A percentile compares a stretch with the other conserved stretches of the same genome.
These are phyloP conservation scores for Tricharina praecox DNA, from an alignment of 495 filamentous ascomycete species.

Conservation along the genomic window DNA sequence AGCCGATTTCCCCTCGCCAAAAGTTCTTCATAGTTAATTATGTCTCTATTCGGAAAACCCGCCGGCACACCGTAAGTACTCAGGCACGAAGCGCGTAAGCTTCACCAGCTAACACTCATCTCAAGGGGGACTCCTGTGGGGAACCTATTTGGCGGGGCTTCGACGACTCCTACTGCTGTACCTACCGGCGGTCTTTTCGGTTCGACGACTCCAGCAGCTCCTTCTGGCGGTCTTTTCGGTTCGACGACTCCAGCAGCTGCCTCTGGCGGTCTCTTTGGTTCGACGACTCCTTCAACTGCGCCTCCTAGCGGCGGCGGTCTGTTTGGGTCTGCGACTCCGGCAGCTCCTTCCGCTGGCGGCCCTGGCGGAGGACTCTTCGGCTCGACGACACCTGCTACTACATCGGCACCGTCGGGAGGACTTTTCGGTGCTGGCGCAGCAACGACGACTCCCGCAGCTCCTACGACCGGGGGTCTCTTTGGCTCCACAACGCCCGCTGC, in stretches of 20 bases:
- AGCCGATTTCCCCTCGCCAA: too few relatives aligned
- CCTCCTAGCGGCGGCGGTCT: conserved; percentile 8
- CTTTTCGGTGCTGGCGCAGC: conserved; percentile 12
- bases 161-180: not conserved
- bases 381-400: conserved; percentile 10
- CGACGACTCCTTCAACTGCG: conserved; percentile 10
- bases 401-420: conserved; percentile 11
- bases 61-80: not conserved
- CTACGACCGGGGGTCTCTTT: conserved; percentile 15
- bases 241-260: conserved; percentile 4
- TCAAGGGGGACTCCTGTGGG: not conserved
- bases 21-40: too few relatives aligned
- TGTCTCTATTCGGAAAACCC: conserved; percentile 18
- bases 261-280: conserved; percentile 6
- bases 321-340: conserved; percentile 8
- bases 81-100: too few relatives aligned
- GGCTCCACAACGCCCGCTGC: conserved; percentile 4
- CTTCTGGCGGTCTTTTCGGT: conserved; percentile 12
- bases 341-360: conserved; percentile 10
- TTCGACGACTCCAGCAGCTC: not conserved
- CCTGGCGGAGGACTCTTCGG: conserved; percentile 9
- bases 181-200: conserved; percentile 10
- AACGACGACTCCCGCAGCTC: conserved; percentile 6
- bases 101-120: not conserved
- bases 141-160: not conserved